Conservation (phyloP, 352 stramenopile species). For the Pythium aristosporum region DNA sequence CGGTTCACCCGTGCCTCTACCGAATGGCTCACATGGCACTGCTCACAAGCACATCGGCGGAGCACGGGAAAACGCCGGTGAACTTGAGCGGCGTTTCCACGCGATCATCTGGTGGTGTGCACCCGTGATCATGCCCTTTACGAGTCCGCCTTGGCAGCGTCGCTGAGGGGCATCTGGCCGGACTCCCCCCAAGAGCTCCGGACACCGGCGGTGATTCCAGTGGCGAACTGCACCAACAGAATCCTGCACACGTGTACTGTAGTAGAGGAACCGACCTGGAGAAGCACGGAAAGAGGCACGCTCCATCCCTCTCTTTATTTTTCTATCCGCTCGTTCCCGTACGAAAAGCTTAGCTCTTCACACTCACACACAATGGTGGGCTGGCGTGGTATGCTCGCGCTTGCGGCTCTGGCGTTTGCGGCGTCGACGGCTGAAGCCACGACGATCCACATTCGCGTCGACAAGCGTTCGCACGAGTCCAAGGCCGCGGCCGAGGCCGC, state of each 20-base stretch:
- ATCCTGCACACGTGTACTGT: background rate
- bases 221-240: background rate
- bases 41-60: too few species aligned
- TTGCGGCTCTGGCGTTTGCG: constrained; percentile 18
- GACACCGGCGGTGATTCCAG: background rate
- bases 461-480: constrained; percentile 2
- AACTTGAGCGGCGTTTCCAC: background rate
- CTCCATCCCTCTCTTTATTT: background rate
- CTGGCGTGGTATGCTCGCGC: constrained; percentile 25
- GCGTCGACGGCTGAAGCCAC: constrained; percentile 18
- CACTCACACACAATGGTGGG: constrained; percentile 13
- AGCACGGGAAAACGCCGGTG: too few species aligned
- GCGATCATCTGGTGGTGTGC: constrained; percentile 20
- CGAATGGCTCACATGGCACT: constrained; percentile 9
- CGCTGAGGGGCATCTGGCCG: background rate
- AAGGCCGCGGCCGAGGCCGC: background rate
- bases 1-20: constrained; percentile 18
- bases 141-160: background rate
- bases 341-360: background rate
- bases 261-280: too few species aligned
- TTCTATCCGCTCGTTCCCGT: background rate
- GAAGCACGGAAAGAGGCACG: background rate
- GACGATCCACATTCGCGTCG: constrained; percentile 38
- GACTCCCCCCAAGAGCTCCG: background rate
- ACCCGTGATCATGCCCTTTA: constrained; percentile 9